Percentiles rank a stretch among this genome's conserved stretches.
Conservation (phyloP, 352 stramenopile genomes). For the Discostella stelligera region DNA sequence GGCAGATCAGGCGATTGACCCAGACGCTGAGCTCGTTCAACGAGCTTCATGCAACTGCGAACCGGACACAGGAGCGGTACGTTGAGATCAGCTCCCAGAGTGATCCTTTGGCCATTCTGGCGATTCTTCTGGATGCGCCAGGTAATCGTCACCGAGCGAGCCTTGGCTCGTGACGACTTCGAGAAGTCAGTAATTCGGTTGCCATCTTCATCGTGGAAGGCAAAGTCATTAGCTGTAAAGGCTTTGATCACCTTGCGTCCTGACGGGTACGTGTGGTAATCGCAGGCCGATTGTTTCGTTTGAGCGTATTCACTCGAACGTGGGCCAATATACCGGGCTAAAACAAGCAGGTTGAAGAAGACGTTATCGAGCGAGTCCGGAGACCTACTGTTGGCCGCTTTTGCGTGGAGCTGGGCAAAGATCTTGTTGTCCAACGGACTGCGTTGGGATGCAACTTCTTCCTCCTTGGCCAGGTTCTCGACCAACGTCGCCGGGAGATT, state of each 20-base stretch:
- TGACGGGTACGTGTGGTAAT: conserved; percentile 8
- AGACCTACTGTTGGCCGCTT: background rate
- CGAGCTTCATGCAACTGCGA: background rate
- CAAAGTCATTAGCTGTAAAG: conserved; percentile 12
- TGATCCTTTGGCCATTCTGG: conserved; percentile 21
- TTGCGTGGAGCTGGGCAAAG: background rate
- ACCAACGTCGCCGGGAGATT: background rate
- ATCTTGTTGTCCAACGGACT: background rate
- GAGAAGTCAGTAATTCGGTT: background rate
- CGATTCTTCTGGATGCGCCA: conserved; percentile 45
- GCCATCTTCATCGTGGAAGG: background rate
- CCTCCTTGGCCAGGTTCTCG: conserved; percentile 1
- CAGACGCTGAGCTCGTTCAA: background rate
- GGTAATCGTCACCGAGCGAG: conserved; percentile 5
- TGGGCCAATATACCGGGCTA: background rate
- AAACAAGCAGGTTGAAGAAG: background rate
- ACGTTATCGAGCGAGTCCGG: background rate
- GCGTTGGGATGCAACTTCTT: conserved; percentile 7
- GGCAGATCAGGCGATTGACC: conserved; percentile 9
- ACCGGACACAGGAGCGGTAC: conserved; percentile 15
- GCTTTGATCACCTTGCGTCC: conserved; percentile 3
- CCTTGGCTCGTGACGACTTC: background rate
- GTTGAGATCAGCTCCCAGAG: background rate
- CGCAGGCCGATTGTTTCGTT: background rate
- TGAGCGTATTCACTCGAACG: conserved; percentile 1